Evolutionary conservation across 163 green algal genomes (phyloP).

Genomic region (Chloromonas sp.): DNA sequence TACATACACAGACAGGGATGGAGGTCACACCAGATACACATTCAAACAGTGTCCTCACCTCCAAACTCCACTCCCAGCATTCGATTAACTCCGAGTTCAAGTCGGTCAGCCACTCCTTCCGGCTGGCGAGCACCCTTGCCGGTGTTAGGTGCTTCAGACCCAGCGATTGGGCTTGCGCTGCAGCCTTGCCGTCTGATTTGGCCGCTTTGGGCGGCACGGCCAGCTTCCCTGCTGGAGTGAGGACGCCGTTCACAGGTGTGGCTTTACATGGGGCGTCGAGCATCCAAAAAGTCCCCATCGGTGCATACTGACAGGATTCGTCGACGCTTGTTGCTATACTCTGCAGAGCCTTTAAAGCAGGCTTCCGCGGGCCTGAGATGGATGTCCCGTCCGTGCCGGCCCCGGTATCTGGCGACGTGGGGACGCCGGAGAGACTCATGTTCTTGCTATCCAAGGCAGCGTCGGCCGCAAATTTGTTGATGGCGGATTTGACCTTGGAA

Average conservation of each 20-base stretch:
- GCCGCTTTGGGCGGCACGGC: background rate
- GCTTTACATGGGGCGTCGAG: background rate
- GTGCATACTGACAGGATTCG: background rate
- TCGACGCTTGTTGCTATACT: background rate
- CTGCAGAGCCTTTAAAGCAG: background rate
- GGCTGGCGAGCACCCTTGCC: background rate
- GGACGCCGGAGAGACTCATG: too few species aligned
- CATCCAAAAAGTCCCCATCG: background rate
- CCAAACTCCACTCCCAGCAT: background rate
- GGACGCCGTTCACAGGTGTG: background rate
- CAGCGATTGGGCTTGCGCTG: background rate
- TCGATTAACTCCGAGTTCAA: background rate
- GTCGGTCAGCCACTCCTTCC: background rate
- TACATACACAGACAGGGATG: too few species aligned
- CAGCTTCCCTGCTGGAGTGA: background rate
- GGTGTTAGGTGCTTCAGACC: background rate
- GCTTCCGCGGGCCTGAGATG: background rate
- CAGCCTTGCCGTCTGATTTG: background rate
- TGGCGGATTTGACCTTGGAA: too few species aligned
- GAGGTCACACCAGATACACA: too few species aligned
- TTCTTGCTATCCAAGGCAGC: too few species aligned
- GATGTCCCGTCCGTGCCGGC: too few species aligned
- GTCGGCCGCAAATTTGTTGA: too few species aligned
- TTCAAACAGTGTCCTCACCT: background rate
- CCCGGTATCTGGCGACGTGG: too few species aligned